phyloP scores from a whole-genome alignment of 805 yeast genomes.

The Crinitomyces ghanaensis region DNA sequence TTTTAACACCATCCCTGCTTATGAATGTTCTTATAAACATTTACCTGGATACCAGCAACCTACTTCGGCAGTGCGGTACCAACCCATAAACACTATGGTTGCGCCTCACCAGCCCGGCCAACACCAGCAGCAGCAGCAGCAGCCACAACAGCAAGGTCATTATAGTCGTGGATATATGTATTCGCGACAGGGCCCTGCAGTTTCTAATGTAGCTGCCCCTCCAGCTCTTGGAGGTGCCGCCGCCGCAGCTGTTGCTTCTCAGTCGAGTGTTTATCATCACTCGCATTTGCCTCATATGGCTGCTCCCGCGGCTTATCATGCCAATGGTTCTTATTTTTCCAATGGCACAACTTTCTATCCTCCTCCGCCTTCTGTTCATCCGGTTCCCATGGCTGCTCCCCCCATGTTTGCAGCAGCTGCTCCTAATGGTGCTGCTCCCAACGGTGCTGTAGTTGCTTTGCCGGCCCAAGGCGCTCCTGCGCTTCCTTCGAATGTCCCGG shows the following conservation, averaged over 20 bases:
- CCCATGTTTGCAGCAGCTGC: not conserved
- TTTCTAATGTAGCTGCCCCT: not conserved
- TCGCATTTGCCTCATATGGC: not conserved
- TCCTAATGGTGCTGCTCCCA: not conserved
- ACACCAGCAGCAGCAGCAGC: not conserved
- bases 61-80: no score
- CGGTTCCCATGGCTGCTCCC: constrained; percentile 5
- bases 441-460: constrained; percentile 2
- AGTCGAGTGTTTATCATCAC: not conserved
- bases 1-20: not conserved
- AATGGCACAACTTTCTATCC: constrained; percentile 14
- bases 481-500: no score
- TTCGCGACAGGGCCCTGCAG: not conserved
- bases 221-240: not conserved
- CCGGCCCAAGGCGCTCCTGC: no score
- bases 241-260: not conserved
- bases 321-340: constrained; percentile 9
- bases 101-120: not conserved
- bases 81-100: not conserved
- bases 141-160: not conserved
- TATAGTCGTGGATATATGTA: not conserved
- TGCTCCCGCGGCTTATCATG: not conserved
- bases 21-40: constrained; percentile 1
- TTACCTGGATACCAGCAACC: constrained; percentile 3
- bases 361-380: constrained; percentile 12